Evolutionary conservation across 2,329 filamentous ascomycete species (phyloP).

Genomic region (Bipolaris victoriae): DNA sequence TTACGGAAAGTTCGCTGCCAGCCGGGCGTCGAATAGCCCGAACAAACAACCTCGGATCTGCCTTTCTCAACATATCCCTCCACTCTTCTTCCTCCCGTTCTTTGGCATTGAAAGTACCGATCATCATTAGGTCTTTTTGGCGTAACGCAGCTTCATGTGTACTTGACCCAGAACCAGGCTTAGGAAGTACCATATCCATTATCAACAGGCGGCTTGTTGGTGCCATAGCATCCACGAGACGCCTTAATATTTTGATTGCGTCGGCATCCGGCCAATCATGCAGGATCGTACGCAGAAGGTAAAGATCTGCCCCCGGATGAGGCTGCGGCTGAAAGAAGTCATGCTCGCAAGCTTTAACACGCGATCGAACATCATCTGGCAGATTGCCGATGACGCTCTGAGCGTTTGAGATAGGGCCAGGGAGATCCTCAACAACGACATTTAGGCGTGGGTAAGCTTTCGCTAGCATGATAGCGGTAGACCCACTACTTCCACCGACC

Average conservation of each 20-base stretch:
- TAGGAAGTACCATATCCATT: slow-evolving; percentile 16
- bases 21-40: neutral
- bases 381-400: neutral
- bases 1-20: slow-evolving; percentile 4
- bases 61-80: slow-evolving; percentile 3
- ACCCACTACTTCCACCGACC: slow-evolving; percentile 3
- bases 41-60: neutral
- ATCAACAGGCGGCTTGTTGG: slow-evolving; percentile 2
- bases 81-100: slow-evolving; percentile 14
- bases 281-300: slow-evolving; percentile 63
- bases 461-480: slow-evolving; percentile 1
- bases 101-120: slow-evolving; percentile 8
- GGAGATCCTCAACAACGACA: slow-evolving; percentile 1
- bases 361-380: neutral
- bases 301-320: slow-evolving; percentile 46
- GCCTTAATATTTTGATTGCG: slow-evolving; percentile 7
- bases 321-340: slow-evolving; percentile 5
- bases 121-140: slow-evolving; percentile 13
- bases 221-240: neutral
- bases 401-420: slow-evolving; percentile 1
- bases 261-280: slow-evolving; percentile 64
- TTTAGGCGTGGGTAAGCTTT: slow-evolving; percentile 1
- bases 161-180: slow-evolving; percentile 4
- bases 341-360: slow-evolving; percentile 1
- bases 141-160: slow-evolving; percentile 5